Conservation (phyloP, 208 protist genomes). For the Leishmania guyanensis region DNA sequence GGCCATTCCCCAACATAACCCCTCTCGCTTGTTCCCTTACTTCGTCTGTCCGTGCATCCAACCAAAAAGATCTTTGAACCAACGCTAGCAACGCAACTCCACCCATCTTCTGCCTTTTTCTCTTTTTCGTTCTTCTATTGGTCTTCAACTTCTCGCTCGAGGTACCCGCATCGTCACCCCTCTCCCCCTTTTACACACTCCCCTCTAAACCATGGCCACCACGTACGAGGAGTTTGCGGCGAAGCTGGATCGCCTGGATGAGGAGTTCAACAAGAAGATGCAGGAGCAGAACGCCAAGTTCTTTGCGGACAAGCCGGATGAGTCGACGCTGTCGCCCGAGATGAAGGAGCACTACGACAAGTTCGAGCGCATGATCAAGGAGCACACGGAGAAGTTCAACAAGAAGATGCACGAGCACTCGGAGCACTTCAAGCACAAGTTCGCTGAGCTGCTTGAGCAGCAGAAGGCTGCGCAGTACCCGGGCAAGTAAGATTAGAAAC, state of each 20-base stretch:
- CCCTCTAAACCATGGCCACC: conserved; percentile 9
- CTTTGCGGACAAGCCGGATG: conserved; percentile 91
- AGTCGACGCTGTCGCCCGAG: conserved; percentile 88
- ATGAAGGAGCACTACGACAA: conserved; percentile 94
- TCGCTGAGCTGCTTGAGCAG: conserved; percentile 89
- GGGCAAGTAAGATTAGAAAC: conserved; percentile 59
- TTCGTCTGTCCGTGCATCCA: not conserved
- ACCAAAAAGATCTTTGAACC: not conserved
- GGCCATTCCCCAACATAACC: conserved; percentile 3
- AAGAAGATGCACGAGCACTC: conserved; percentile 94
- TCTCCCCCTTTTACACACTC: not conserved
- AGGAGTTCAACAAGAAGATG: conserved; percentile 92
- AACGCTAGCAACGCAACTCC: not conserved
- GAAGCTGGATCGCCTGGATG: conserved; percentile 91
- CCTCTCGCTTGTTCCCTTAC: conserved; percentile 16
- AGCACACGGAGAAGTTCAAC: conserved; percentile 94
- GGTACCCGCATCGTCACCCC: not conserved
- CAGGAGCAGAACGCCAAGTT: conserved; percentile 89
- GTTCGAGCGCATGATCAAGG: conserved; percentile 93
- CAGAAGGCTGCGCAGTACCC: conserved; percentile 93
- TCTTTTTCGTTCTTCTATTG: conserved; percentile 17
- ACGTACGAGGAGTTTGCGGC: conserved; percentile 87
- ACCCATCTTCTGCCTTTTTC: not conserved
- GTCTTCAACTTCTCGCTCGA: conserved; percentile 3
- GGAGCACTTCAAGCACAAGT: conserved; percentile 93